Base-by-base conservation (phyloP, 495 filamentous ascomycete genomes). In the Lasiosphaeria ovina region DNA sequence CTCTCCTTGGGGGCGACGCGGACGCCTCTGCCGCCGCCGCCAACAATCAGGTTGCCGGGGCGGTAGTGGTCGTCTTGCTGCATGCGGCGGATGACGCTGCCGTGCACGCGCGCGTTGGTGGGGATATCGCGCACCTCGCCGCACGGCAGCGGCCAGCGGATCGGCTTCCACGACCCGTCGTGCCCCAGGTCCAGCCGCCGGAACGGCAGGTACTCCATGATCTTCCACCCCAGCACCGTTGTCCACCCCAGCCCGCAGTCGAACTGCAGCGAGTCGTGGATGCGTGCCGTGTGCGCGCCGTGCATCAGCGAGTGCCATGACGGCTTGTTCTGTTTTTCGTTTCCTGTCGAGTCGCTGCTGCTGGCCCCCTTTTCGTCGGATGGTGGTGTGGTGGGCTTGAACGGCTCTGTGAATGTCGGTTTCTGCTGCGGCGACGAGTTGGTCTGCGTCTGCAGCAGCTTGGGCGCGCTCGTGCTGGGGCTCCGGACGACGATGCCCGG, bases 71-170 rank as follows among this genome's bases (percentile, higher is more conserved):
- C 66, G 62, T 92, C 77, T 6, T 78, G 73, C 49, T 87, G 69
- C 89, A 94, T 89, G 1, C 91, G 80, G 17, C 81, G 79, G 44
- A 96, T 85, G 0, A 90, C 92, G 8, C 84, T 88, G 40, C 84
- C 80, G 65, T 96, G 91, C 2, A 94, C 80, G 38, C 85, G 79
- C 0, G 84, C 89, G 57, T 85, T 79, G 8, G 82, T 72, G 0
- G 91, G 91, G 11, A 96, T 89, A 69, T 95, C 91, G 2, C 91
- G 83, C 4, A 88, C 85, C 69, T 94, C 91, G 32, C 91, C 91
- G 50, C 84, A 83, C 0, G 91, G 91, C 4, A 94, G 71, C 0
- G 91, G 91, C 86, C 89, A 92, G 24, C 84, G 74, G 59, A 95
- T 93, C 0, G 88, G 86, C 64, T 88, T 87, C 91, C 91, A 95